These are phyloP conservation scores for Echinochloa phyllopogon DNA, from an alignment of 176 grass and related monocot genomes.

Conservation along the genomic window DNA sequence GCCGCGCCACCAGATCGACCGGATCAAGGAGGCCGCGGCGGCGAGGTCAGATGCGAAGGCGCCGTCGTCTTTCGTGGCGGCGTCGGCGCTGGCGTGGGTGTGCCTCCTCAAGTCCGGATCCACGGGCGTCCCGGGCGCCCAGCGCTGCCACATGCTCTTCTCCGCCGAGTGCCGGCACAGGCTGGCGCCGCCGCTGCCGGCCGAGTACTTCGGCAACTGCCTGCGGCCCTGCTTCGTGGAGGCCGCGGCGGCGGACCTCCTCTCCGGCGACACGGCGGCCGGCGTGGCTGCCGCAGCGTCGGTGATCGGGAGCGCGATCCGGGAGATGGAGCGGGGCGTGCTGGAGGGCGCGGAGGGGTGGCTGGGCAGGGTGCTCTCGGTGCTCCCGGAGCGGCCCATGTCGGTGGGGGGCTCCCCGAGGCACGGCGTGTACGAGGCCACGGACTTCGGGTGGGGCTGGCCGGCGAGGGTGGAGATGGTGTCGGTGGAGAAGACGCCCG, in stretches of 20 bases:
- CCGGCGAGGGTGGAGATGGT: conserved; percentile 63
- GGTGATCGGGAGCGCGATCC: conserved; percentile 46
- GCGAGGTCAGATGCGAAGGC: not conserved
- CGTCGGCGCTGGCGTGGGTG: conserved; percentile 51
- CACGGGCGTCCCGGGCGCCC: not conserved
- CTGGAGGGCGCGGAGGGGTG: conserved; percentile 41
- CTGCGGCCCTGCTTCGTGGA: conserved; percentile 50
- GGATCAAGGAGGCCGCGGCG: conserved; percentile 41
- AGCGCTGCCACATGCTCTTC: conserved; percentile 39
- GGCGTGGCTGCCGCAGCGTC: conserved; percentile 35
- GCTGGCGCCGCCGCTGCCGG: conserved; percentile 34
- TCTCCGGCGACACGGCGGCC: not conserved
- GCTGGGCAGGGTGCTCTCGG: conserved; percentile 25
- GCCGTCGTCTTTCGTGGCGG: conserved; percentile 44
- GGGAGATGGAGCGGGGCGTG: conserved; percentile 34
- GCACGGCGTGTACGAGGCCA: conserved; percentile 36
- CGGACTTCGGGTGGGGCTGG: conserved; percentile 56
- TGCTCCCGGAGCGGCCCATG: conserved; percentile 32
- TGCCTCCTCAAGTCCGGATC: conserved; percentile 46
- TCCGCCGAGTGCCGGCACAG: conserved; percentile 37
- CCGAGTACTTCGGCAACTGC: conserved; percentile 62
- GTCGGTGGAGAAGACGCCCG: conserved; percentile 57
- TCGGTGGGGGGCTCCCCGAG: conserved; percentile 45
- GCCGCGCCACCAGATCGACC: conserved; percentile 35
- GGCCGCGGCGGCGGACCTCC: conserved; percentile 23